phyloP scores from a whole-genome alignment of 2,329 filamentous ascomycete genomes.

The Dactylella cylindrospora region DNA sequence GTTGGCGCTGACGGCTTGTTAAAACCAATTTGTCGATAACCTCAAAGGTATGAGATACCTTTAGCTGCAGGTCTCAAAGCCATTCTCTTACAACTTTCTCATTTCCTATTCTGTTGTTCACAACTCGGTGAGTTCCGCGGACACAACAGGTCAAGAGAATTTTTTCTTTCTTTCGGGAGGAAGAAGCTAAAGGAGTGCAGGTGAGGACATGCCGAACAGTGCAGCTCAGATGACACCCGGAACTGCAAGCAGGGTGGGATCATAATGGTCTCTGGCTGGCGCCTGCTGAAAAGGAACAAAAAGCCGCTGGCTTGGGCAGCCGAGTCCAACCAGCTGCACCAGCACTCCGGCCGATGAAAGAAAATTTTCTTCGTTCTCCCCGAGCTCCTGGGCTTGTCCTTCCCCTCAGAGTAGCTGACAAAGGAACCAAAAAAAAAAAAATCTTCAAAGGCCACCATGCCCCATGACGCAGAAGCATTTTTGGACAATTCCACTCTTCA shows the following conservation, averaged over 20 bases:
- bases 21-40: no score
- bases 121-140: no score
- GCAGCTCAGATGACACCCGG: slow-evolving; percentile 25
- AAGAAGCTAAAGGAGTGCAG: slow-evolving; percentile 1
- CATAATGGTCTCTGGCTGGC: slow-evolving; percentile 1
- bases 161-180: slow-evolving; percentile 5
- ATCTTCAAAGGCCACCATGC: not conserved
- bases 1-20: no score
- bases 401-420: slow-evolving; percentile 6
- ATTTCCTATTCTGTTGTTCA: no score
- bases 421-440: slow-evolving; percentile 17
- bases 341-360: slow-evolving; percentile 12
- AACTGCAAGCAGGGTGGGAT: slow-evolving; percentile 29
- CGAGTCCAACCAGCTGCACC: no score
- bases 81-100: no score
- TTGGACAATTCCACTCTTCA: no score
- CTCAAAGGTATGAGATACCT: no score
- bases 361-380: slow-evolving; percentile 30
- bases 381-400: slow-evolving; percentile 6
- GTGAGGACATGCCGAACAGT: slow-evolving; percentile 20
- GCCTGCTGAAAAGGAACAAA: slow-evolving; percentile 12
- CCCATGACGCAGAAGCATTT: no score
- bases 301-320: no score
- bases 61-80: no score
- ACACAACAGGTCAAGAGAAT: no score